phyloP scores from a whole-genome alignment of 192 early-diverging fungal genomes.

The Coemansia sp. region DNA sequence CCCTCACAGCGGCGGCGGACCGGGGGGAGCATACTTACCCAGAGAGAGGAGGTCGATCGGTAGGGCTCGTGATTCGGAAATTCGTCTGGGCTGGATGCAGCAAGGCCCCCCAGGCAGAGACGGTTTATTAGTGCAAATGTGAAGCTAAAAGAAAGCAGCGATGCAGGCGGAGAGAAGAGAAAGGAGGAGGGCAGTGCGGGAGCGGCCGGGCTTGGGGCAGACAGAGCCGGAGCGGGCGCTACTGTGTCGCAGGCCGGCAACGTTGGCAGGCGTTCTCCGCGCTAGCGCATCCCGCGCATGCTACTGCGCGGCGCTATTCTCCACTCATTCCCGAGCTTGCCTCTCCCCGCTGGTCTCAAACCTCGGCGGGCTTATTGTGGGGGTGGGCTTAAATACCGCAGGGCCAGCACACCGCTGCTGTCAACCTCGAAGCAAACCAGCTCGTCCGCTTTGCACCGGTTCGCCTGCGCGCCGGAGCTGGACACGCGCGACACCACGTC shows the following conservation, averaged over 20 bases:
- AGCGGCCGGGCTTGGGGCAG: neutral
- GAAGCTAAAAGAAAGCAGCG: neutral
- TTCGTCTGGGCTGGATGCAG: too few species aligned
- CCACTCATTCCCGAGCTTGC: neutral
- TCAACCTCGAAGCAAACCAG: constrained; percentile 23
- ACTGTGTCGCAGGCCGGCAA: constrained; percentile 4
- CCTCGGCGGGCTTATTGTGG: neutral
- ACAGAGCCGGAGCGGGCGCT: neutral
- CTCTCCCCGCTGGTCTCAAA: constrained; percentile 9
- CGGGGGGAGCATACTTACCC: too few species aligned
- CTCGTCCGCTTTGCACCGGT: constrained; percentile 5
- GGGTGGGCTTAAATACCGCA: constrained; percentile 7
- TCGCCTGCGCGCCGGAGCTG: constrained; percentile 14
- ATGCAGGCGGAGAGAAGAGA: neutral
- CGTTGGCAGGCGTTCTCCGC: constrained; percentile 19
- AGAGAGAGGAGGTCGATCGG: too few species aligned
- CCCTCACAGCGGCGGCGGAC: too few species aligned
- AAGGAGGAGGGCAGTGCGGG: neutral
- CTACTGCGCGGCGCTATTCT: constrained; percentile 9
- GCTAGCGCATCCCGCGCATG: constrained; percentile 4
- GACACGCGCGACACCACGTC: constrained; percentile 26
- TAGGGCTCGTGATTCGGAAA: neutral
- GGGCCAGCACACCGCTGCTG: constrained; percentile 12
- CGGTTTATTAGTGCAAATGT: neutral
- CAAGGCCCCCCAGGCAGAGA: neutral